Base-by-base conservation (phyloP, 208 protist species). In the Leishmania lainsoni region DNA sequence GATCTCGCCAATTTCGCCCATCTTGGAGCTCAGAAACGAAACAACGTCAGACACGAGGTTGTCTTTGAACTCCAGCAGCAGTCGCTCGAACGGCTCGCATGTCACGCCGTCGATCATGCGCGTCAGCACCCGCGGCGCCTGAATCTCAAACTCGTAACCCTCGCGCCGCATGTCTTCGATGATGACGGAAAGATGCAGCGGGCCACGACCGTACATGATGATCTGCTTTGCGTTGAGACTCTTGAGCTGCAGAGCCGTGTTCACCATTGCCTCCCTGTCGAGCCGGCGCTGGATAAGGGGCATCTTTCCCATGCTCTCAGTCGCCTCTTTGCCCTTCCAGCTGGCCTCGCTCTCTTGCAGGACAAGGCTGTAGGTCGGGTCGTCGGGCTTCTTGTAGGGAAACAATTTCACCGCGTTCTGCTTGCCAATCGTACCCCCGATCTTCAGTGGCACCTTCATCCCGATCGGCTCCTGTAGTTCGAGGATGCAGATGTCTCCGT, bases 91-190 rank as follows among this genome's bases (percentile, higher is more conserved):
- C 71, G 95, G 95, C 83, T 98, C 95, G 85, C 93, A 97, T 81
- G 90, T 84, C 61, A 91, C 87, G 58, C 84, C 91, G 81, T 98
- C 89, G 78, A 96, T 93, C 10, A 92, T 83, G 56, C 88, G 87
- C 22, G 94, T 98, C 12, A 99, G 75, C n/a, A 99, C 94, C 54
- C 81, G 73, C 39, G 99, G 98, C n/a, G 98, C 97, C 73, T 94
- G 98, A 74, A 99, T 92, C 65, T 97, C 88, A 78, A 99, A 95
- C 87, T 99, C 99, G 81, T 97, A 99, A 39, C 98, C 98, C 82
- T 99, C 98, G 76, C 99, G 94, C 51, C 99, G 92, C 98, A 99
- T 99, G 52, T 98, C 98, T 79, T 99, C 98, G 65, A 99, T 94
- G 71, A 99, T 97, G 35, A 99, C 96, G 76, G 97, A 99, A 17